Evolutionary conservation across 306 rosid genomes (phyloP).

Genomic region (Prunus mongolica): DNA sequence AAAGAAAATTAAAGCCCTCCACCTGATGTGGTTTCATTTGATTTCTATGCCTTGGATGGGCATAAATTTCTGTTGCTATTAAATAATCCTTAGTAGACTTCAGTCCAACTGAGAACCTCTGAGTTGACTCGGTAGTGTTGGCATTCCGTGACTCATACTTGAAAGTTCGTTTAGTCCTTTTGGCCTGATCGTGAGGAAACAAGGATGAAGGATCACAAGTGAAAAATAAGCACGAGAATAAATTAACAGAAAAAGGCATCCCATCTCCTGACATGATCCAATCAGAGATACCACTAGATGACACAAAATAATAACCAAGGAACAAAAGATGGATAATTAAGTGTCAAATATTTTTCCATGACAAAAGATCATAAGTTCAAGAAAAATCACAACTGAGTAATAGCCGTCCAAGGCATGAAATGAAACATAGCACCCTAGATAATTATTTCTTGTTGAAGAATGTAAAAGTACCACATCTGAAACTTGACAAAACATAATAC

Average conservation of each 20-base stretch:
- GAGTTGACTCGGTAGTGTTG: slow-evolving; percentile 33
- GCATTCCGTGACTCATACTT: slow-evolving; percentile 42
- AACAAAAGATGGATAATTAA: not conserved
- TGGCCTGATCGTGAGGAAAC: slow-evolving; percentile 43
- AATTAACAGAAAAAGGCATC: not conserved
- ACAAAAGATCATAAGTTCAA: not conserved
- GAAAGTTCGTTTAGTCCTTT: slow-evolving; percentile 66
- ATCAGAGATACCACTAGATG: not conserved
- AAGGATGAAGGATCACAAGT: slow-evolving; percentile 3
- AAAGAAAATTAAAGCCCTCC: slow-evolving; percentile 88
- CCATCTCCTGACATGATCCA: not conserved
- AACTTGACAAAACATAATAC: not conserved
- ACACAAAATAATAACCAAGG: too few relatives aligned
- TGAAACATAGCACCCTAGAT: too few relatives aligned
- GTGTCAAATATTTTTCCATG: not conserved
- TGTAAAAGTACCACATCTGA: not conserved
- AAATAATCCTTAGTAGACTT: slow-evolving; percentile 41
- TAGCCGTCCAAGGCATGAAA: too few relatives aligned
- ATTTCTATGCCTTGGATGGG: slow-evolving; percentile 73
- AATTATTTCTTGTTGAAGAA: too few relatives aligned
- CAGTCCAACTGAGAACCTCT: slow-evolving; percentile 31
- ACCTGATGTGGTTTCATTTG: slow-evolving; percentile 87
- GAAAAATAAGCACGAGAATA: not conserved
- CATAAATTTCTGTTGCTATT: slow-evolving; percentile 40
- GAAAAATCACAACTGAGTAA: not conserved